Percentiles rank a stretch among this genome's conserved stretches.
phyloP scores from a whole-genome alignment of 192 early-diverging fungal genomes.

The Paraglomus brasilianum region DNA sequence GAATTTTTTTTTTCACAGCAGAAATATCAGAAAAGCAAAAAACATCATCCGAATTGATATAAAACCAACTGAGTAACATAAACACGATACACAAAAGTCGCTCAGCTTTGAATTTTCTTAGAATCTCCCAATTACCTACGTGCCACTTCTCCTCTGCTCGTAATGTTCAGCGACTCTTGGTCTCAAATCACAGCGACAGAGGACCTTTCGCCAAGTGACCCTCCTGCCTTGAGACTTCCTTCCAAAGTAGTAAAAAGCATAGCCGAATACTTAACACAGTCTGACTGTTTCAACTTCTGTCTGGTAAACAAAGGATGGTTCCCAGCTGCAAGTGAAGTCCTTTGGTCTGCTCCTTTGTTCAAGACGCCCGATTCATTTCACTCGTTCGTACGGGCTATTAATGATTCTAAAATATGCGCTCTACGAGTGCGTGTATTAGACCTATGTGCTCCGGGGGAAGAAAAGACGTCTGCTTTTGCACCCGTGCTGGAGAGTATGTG shows the following conservation, averaged over 20 bases:
- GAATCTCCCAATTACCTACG: no score
- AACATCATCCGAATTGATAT: no score
- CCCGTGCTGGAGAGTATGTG: not conserved
- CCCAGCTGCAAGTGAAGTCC: constrained; percentile 33
- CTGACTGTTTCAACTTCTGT: constrained; percentile 34
- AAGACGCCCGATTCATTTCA: constrained; percentile 34
- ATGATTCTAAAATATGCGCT: constrained; percentile 17
- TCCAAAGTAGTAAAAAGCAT: not conserved
- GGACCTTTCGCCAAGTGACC: no score
- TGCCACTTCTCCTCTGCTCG: no score
- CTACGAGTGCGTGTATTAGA: constrained; percentile 35
- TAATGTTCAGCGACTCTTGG: no score
- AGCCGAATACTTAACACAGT: constrained; percentile 19
- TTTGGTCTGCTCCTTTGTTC: constrained; percentile 41
- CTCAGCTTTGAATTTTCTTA: no score
- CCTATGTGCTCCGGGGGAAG: constrained; percentile 30
- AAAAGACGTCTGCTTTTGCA: not conserved
- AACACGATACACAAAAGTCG: no score
- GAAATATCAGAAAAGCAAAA: no score
- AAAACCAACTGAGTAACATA: no score
- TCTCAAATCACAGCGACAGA: no score
- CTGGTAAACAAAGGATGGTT: constrained; percentile 36
- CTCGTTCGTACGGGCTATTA: constrained; percentile 26
- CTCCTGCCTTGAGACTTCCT: no score
- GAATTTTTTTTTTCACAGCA: no score